Evolutionary conservation across 306 rosid species (phyloP).

Genomic region (Vigna hirtella): DNA sequence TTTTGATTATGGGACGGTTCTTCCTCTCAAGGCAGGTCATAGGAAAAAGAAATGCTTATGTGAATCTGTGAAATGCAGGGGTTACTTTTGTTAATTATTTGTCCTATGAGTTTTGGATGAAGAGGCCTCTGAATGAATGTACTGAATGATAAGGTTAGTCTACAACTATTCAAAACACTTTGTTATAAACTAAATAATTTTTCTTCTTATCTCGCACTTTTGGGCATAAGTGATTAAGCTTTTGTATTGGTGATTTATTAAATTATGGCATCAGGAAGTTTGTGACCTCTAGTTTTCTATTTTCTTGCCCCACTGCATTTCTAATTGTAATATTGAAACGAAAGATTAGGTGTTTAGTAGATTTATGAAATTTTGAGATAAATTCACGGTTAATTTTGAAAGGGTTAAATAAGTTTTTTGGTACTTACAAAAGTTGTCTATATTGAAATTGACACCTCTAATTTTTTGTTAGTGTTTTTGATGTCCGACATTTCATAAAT

Average conservation of each 20-base stretch:
- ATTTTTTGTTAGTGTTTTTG: no score
- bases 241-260: slow-evolving; percentile 21
- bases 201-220: background rate
- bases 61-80: slow-evolving; percentile 77
- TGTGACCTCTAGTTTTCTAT: background rate
- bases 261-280: background rate
- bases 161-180: slow-evolving; percentile 15
- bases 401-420: no score
- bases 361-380: background rate
- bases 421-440: no score
- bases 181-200: slow-evolving; percentile 27
- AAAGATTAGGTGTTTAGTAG: background rate
- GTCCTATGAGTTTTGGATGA: slow-evolving; percentile 41
- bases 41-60: slow-evolving; percentile 86
- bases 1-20: slow-evolving; percentile 80
- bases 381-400: background rate
- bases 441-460: no score
- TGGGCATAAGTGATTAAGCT: slow-evolving; percentile 20
- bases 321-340: slow-evolving; percentile 2
- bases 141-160: slow-evolving; percentile 62
- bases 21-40: slow-evolving; percentile 62
- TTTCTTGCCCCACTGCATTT: background rate
- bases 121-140: slow-evolving; percentile 36
- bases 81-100: slow-evolving; percentile 64
- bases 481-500: no score